Conservation (phyloP, 1,284 basidiomycete genomes). For the Apiotrichum porosum region DNA sequence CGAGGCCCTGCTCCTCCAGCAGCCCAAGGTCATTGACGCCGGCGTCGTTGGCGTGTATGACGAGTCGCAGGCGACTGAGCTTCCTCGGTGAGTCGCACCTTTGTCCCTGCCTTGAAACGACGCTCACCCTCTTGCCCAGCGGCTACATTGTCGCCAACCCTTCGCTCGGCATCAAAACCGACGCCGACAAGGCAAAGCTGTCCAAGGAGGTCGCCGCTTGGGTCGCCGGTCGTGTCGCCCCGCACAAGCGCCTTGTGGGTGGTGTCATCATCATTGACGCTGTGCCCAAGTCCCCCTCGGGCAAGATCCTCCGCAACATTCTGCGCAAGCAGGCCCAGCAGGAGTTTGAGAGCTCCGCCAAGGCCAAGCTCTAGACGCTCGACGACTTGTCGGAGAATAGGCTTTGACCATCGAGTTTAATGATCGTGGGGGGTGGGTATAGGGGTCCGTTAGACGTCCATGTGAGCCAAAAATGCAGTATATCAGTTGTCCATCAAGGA, state of each 20-base stretch:
- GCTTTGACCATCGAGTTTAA: too few relatives aligned
- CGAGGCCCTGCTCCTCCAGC: conserved; percentile 65
- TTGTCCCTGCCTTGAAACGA: too few relatives aligned
- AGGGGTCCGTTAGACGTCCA: too few relatives aligned
- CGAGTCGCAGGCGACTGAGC: conserved; percentile 63
- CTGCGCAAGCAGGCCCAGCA: conserved; percentile 30
- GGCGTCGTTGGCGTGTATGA: conserved; percentile 67
- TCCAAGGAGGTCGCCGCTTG: conserved; percentile 57
- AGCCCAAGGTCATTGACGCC: conserved; percentile 64
- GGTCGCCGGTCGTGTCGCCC: conserved; percentile 56
- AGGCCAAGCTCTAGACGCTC: conserved; percentile 16
- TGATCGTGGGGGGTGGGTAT: too few relatives aligned
- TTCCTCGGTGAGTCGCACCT: conserved; percentile 50
- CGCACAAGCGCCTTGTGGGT: conserved; percentile 51
- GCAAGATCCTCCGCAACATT: conserved; percentile 44
- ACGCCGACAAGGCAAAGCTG: conserved; percentile 43
- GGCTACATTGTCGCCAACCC: conserved; percentile 13
- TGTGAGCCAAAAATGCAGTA: too few relatives aligned
- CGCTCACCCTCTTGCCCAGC: conserved; percentile 32
- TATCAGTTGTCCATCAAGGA: too few relatives aligned
- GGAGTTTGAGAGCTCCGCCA: conserved; percentile 13
- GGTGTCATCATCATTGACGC: conserved; percentile 49
- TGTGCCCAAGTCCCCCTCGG: conserved; percentile 50
- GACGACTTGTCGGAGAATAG: not conserved
- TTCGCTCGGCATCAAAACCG: not conserved